Evolutionary conservation across 1,284 basidiomycete genomes (phyloP).

Genomic region (Gymnopus androsaceus): DNA sequence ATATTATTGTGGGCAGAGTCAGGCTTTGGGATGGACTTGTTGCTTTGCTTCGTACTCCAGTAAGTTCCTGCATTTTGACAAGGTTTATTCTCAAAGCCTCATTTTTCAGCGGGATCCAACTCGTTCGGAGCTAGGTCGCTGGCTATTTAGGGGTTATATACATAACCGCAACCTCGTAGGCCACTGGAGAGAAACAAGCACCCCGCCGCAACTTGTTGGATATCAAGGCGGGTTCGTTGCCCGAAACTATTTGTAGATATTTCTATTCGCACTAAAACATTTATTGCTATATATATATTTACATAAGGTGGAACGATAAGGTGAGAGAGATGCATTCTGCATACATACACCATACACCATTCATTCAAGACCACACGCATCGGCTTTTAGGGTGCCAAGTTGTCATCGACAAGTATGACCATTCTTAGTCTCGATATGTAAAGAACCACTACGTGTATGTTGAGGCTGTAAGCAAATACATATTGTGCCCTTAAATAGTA

Average conservation of each 20-base stretch:
- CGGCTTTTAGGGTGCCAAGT: too few relatives aligned
- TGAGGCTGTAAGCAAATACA: too few relatives aligned
- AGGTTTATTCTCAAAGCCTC: neutral
- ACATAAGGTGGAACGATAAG: neutral
- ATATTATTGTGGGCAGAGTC: constrained; percentile 45
- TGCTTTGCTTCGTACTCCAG: constrained; percentile 45
- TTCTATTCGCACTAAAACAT: neutral
- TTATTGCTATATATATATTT: neutral
- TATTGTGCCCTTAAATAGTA: too few relatives aligned
- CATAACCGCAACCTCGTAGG: constrained; percentile 49
- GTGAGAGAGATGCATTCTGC: neutral
- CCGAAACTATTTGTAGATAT: neutral
- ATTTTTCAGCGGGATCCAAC: constrained; percentile 33
- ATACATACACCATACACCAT: too few relatives aligned
- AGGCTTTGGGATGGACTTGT: constrained; percentile 52
- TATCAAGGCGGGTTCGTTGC: constrained; percentile 47
- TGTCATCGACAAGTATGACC: too few relatives aligned
- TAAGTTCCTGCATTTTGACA: constrained; percentile 28
- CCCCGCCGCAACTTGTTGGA: constrained; percentile 35
- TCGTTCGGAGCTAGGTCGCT: constrained; percentile 36
- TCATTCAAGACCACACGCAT: too few relatives aligned
- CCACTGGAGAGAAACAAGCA: constrained; percentile 51
- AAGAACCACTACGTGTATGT: too few relatives aligned
- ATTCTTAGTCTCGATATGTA: too few relatives aligned
- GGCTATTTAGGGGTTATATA: constrained; percentile 54